Evolutionary conservation across 192 early-diverging fungal genomes (phyloP).

Genomic region (Globomyces pollinis-pini): DNA sequence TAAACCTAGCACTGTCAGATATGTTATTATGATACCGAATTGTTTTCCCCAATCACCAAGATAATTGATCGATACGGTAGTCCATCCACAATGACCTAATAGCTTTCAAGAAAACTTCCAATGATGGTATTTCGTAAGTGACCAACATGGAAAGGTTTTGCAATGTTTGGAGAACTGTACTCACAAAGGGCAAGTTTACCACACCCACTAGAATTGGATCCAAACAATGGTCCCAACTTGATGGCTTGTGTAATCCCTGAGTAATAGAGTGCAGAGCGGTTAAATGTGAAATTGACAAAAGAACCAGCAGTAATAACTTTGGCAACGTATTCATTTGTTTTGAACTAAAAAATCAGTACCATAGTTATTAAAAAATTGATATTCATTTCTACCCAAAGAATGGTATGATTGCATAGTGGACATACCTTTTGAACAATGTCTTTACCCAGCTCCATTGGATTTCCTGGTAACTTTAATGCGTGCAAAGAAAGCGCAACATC

Average conservation of each 20-base stretch:
- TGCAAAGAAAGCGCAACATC: slow-evolving; percentile 20
- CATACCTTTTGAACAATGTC: slow-evolving; percentile 13
- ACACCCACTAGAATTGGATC: slow-evolving; percentile 18
- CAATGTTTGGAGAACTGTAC: slow-evolving; percentile 94
- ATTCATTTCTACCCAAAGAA: too few species aligned
- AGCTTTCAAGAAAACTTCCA: slow-evolving; percentile 85
- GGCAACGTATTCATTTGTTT: slow-evolving; percentile 13
- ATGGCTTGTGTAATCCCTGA: slow-evolving; percentile 13
- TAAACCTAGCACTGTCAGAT: too few species aligned
- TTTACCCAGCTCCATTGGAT: slow-evolving; percentile 20
- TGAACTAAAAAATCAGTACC: slow-evolving; percentile 4
- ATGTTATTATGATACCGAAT: slow-evolving; percentile 84
- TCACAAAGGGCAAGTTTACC: slow-evolving; percentile 83
- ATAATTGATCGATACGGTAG: slow-evolving; percentile 93
- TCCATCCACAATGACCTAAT: slow-evolving; percentile 80
- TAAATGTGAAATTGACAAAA: slow-evolving; percentile 26
- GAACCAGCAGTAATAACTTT: slow-evolving; percentile 11
- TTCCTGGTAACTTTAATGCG: slow-evolving; percentile 16
- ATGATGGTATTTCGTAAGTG: slow-evolving; percentile 98
- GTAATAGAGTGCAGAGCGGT: slow-evolving; percentile 12
- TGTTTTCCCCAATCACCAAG: slow-evolving; percentile 99
- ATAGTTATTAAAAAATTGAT: too few species aligned
- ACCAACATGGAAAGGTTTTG: slow-evolving; percentile 97
- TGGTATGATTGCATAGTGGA: too few species aligned
- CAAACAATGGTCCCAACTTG: slow-evolving; percentile 6